Base-by-base conservation (phyloP, 2,329 filamentous ascomycete genomes). In the Aspergillus sclerotialis region DNA sequence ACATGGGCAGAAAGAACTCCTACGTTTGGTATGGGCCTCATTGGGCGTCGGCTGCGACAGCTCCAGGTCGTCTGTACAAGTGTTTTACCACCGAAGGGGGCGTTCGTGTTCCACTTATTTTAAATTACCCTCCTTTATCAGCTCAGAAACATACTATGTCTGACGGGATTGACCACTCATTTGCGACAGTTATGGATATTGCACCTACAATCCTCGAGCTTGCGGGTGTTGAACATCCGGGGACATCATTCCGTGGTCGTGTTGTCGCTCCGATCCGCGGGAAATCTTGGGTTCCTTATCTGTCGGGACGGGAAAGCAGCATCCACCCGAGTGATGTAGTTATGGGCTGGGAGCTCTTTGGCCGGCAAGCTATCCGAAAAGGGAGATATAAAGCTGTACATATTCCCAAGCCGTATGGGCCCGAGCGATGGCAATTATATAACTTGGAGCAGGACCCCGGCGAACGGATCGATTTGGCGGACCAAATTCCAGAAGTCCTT, bases 21-120 rank as follows among this genome's bases (percentile, higher is more conserved):
- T 71, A 68, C 41, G 63, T 70, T 36, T 72, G 68, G 68, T 72
- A 70, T 35, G 68, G 69, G 12, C 65, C 66, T 3, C 61, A 63
- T 5, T 70, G 67, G 67, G 68, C 67, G 2, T 63, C 67, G 46
- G 68, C 68, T 4, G 60, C 67, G 3, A 70, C 67, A 0, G 68
- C 68, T 2, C 45, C 57, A 21, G 45, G 52, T 33, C 38, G 53
- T 32, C 28, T 49, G 31, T 42, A 54, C 50, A 58, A 64, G 43
- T 40, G 50, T 19, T 52, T 53, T 34, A 45, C 53, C 10, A 48
- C 58, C 21, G 50, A 62, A 45, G 56, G 55, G 30, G 47, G 60
- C 10, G 55, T 65, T 10, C 53, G 61, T 4, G 54, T 58, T 3
- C 64, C 64, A 3, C 53, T 49, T n/a, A 42, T 67, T 3, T 44